These are phyloP conservation scores for Trebouxia sp. DNA, from an alignment of 139 green algal genomes.

Conservation along the genomic window DNA sequence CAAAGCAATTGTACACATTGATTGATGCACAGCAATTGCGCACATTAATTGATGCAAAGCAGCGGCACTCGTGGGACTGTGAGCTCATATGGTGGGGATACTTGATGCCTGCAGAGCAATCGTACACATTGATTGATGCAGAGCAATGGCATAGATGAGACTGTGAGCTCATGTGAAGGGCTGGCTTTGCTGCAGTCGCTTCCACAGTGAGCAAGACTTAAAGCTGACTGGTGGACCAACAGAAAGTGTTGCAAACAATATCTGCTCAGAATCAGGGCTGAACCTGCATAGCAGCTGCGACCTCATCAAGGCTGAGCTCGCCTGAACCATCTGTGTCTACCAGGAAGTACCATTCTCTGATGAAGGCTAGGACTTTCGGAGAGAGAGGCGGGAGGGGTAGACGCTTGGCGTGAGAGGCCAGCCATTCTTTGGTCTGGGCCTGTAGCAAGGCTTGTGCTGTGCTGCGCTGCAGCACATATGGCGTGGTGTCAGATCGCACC, in stretches of 20 bases:
- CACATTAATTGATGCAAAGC: not conserved
- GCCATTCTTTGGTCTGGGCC: conserved; percentile 8
- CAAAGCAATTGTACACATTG: too few relatives aligned
- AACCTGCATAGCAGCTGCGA: conserved; percentile 8
- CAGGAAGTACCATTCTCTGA: conserved; percentile 16
- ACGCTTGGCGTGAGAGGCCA: not conserved
- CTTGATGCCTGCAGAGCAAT: not conserved
- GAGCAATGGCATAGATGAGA: not conserved
- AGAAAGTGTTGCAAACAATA: not conserved
- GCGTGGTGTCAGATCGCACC: not conserved
- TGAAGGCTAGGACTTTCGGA: not conserved
- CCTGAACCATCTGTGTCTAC: not conserved
- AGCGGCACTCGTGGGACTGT: not conserved
- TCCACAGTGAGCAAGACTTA: not conserved
- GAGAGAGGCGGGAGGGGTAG: conserved; percentile 1
- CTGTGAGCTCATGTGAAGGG: not conserved
- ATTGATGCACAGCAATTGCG: not conserved
- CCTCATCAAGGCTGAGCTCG: not conserved
- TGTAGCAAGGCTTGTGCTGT: not conserved
- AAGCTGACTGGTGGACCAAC: not conserved
- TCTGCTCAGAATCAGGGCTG: not conserved
- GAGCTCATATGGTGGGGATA: not conserved
- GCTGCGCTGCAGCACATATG: not conserved
- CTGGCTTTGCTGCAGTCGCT: not conserved
- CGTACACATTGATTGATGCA: not conserved